phyloP scores from a whole-genome alignment of 352 stramenopile species.

The Phytophthora hibernalis region DNA sequence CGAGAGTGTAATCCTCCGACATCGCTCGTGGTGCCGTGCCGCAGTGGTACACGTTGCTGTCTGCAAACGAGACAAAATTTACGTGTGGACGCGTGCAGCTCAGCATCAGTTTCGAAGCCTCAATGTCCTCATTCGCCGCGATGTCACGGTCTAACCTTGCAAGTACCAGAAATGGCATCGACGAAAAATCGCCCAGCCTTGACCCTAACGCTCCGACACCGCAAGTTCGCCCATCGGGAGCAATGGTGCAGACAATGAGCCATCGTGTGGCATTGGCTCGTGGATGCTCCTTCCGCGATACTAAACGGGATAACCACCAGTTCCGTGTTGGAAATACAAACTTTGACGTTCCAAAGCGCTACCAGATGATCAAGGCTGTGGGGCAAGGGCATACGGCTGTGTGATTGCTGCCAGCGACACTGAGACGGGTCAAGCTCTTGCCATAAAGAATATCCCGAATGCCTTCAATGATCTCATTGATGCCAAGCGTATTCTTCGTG shows the following conservation, averaged over 20 bases:
- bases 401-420: slow-evolving; percentile 91
- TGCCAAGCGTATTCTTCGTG: slow-evolving; percentile 87
- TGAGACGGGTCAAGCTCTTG: slow-evolving; percentile 89
- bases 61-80: slow-evolving; percentile 84
- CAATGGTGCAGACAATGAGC: slow-evolving; percentile 57
- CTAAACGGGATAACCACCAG: slow-evolving; percentile 85
- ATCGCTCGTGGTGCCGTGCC: slow-evolving; percentile 84
- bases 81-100: slow-evolving; percentile 87
- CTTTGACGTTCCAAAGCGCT: slow-evolving; percentile 85
- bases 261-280: slow-evolving; percentile 68
- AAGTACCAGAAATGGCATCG: slow-evolving; percentile 29
- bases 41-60: slow-evolving; percentile 89
- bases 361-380: slow-evolving; percentile 91
- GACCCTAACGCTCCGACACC: slow-evolving; percentile 64
- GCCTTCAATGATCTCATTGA: slow-evolving; percentile 92
- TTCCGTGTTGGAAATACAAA: slow-evolving; percentile 90
- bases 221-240: slow-evolving; percentile 48
- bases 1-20: slow-evolving; percentile 83
- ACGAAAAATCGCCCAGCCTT: slow-evolving; percentile 49
- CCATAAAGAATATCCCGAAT: slow-evolving; percentile 97
- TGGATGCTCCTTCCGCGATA: slow-evolving; percentile 87
- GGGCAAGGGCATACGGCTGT: slow-evolving; percentile 93
- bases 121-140: slow-evolving; percentile 43
- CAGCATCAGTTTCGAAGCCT: slow-evolving; percentile 85
- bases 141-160: slow-evolving; percentile 39